A percentile compares a stretch with the other conserved stretches of the same genome.
Conservation (phyloP, 176 grass and related monocot genomes). For the Pharus latifolius region DNA sequence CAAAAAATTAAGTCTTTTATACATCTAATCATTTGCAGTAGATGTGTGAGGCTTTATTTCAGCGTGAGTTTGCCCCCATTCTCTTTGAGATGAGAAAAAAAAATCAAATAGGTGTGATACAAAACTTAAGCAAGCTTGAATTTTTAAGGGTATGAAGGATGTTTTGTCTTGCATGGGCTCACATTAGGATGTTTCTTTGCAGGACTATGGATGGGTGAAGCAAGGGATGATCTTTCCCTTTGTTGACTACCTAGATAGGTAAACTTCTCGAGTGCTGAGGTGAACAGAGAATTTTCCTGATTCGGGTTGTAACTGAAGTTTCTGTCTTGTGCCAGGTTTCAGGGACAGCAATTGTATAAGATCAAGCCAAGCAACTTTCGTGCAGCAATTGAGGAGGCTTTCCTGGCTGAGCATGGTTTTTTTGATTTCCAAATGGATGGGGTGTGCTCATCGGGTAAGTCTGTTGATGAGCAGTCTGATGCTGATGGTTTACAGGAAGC, state of each 20-base stretch:
- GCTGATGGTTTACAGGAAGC: conserved; percentile 26
- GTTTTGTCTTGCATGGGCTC: neutral
- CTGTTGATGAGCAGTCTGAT: conserved; percentile 29
- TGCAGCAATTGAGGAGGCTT: conserved; percentile 84
- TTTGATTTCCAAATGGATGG: conserved; percentile 35
- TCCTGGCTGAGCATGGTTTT: conserved; percentile 63
- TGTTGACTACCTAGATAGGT: conserved; percentile 69
- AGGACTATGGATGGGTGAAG: conserved; percentile 95
- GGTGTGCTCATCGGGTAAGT: conserved; percentile 12
- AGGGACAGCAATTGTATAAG: conserved; percentile 63
- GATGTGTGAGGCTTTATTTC: no score
- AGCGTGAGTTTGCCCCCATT: no score
- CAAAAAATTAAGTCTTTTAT: no score
- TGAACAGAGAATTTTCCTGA: neutral
- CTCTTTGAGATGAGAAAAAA: no score
- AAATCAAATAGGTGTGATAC: no score
- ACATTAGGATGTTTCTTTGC: neutral
- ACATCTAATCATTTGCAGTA: no score
- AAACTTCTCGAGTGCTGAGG: neutral
- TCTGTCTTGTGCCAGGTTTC: conserved; percentile 46
- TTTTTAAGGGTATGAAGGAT: neutral
- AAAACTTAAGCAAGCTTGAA: neutral
- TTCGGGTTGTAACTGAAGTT: neutral
- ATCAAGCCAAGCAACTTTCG: conserved; percentile 51
- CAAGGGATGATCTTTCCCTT: conserved; percentile 85